A percentile compares a stretch with the other conserved stretches of the same genome.
phyloP scores from a whole-genome alignment of 2,329 filamentous ascomycete species.

The Rutstroemia sp. region DNA sequence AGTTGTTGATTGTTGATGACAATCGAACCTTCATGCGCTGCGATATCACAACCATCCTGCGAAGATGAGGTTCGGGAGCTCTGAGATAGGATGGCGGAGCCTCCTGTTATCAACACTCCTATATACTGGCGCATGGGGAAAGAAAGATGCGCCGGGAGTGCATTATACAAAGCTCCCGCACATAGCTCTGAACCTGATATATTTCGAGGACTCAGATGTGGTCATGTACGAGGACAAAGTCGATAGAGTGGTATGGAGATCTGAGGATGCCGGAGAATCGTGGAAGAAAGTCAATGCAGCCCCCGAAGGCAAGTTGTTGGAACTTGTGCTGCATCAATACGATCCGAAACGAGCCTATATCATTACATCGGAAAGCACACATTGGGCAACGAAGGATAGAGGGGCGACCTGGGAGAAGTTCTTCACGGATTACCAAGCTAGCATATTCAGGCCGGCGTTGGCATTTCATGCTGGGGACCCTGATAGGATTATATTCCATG shows the following conservation, averaged over 20 bases:
- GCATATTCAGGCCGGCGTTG: conserved; percentile 48
- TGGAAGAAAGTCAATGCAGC: conserved; percentile 65
- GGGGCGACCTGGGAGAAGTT: conserved; percentile 79
- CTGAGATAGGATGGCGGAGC: conserved; percentile 24
- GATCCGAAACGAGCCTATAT: conserved; percentile 75
- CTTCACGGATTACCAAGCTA: conserved; percentile 51
- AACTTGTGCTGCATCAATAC: conserved; percentile 70
- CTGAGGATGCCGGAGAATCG: conserved; percentile 68
- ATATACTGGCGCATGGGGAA: conserved; percentile 20
- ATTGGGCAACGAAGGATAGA: conserved; percentile 78
- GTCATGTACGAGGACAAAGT: conserved; percentile 65
- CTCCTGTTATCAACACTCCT: conserved; percentile 26
- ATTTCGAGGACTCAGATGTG: conserved; percentile 84
- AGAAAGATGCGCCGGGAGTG: conserved; percentile 51
- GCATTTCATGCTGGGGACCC: conserved; percentile 78
- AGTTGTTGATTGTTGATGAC: conserved; percentile 18
- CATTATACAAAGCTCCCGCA: conserved; percentile 58
- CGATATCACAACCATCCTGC: conserved; percentile 15
- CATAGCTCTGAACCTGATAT: conserved; percentile 64
- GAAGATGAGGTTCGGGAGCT: conserved; percentile 29
- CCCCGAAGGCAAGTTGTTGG: conserved; percentile 52
- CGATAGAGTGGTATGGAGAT: conserved; percentile 64
- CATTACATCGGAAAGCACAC: conserved; percentile 58
- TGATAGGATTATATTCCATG: conserved; percentile 79
- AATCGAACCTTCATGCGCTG: conserved; percentile 27